These are phyloP conservation scores for Draba incana DNA, from an alignment of 345 rosid genomes.

Conservation along the genomic window DNA sequence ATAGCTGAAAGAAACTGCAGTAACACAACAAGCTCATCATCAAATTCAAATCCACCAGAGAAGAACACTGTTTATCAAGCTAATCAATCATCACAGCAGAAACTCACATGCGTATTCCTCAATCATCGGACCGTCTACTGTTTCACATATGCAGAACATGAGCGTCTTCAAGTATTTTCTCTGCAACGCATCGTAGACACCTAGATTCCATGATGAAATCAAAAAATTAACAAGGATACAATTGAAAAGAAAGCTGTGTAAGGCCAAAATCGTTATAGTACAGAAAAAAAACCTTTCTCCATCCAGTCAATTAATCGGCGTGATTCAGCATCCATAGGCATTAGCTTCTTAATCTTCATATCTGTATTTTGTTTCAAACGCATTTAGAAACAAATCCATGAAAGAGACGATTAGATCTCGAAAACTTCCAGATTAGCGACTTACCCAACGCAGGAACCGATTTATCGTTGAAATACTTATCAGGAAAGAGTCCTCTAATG, in stretches of 20 bases:
- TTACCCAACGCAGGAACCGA: slow-evolving; percentile 85
- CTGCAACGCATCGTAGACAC: too few relatives aligned
- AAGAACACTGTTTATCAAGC: too few relatives aligned
- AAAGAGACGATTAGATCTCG: too few relatives aligned
- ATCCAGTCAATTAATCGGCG: slow-evolving; percentile 97
- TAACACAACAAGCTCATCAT: slow-evolving; percentile 22
- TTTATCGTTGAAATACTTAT: slow-evolving; percentile 92
- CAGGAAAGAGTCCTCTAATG: slow-evolving; percentile 94
- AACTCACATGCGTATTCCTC: too few relatives aligned
- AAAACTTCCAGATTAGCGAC: slow-evolving; percentile 24
- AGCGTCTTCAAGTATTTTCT: too few relatives aligned
- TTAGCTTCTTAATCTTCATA: slow-evolving; percentile 95
- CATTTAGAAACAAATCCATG: background rate
- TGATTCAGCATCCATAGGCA: slow-evolving; percentile 96
- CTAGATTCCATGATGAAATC: slow-evolving; percentile 40
- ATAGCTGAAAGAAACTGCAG: slow-evolving; percentile 92
- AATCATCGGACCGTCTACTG: too few relatives aligned
- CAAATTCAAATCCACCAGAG: slow-evolving; percentile 5
- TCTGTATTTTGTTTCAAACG: slow-evolving; percentile 43
- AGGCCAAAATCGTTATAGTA: background rate
- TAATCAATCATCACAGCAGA: too few relatives aligned
- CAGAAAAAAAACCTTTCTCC: slow-evolving; percentile 78
- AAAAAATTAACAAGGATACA: slow-evolving; percentile 3
- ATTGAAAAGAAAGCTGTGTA: background rate
- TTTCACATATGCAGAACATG: too few relatives aligned